phyloP scores from a whole-genome alignment of 2,329 filamentous ascomycete genomes.

The Xylariaceae sp. region DNA sequence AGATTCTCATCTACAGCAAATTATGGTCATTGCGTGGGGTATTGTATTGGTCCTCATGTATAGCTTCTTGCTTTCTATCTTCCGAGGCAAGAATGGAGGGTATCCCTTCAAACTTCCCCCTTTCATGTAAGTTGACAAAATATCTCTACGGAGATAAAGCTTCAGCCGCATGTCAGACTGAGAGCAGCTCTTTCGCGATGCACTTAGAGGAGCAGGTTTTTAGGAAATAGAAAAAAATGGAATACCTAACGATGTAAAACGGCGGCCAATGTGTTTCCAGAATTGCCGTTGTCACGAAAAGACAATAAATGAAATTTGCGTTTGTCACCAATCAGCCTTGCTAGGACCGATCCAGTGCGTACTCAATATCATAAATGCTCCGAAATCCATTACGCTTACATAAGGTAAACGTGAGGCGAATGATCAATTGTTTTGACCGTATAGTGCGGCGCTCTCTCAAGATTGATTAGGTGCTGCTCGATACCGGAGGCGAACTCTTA shows the following conservation, averaged over 20 bases:
- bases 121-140: slow-evolving; percentile 63
- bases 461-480: not conserved
- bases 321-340: not conserved
- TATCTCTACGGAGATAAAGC: not conserved
- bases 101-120: slow-evolving; percentile 96
- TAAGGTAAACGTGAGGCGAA: not conserved
- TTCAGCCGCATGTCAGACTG: not conserved
- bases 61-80: slow-evolving; percentile 92
- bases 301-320: slow-evolving; percentile 4
- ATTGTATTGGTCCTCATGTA: slow-evolving; percentile 81
- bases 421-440: not conserved
- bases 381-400: not conserved
- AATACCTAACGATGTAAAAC: slow-evolving; percentile 3
- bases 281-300: not conserved
- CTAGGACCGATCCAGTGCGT: not conserved
- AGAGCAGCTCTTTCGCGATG: slow-evolving; percentile 8
- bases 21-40: slow-evolving; percentile 82
- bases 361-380: not conserved
- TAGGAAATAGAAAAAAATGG: slow-evolving; percentile 16
- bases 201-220: slow-evolving; percentile 6
- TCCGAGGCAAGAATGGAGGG: slow-evolving; percentile 91
- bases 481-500: not conserved
- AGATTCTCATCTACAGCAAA: slow-evolving; percentile 77
- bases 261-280: not conserved
- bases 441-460: not conserved